Base-by-base conservation (phyloP, 2,329 filamentous ascomycete species). In the Ophiostoma fasciatum region DNA sequence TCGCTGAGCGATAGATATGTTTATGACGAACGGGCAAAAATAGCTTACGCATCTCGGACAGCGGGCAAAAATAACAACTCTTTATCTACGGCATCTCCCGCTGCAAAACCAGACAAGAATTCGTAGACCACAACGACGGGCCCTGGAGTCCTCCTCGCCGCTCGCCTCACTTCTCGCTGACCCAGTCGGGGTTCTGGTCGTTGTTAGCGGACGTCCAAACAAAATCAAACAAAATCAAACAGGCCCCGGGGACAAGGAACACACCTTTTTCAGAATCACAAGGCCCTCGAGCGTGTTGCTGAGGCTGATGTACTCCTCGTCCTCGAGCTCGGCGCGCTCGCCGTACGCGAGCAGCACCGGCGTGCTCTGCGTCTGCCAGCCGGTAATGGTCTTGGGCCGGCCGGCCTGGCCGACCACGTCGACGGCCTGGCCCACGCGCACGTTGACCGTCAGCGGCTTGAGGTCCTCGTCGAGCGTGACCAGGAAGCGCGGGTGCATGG, bases 311-410 rank as follows among this genome's bases (percentile, higher is more conserved):
- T 96, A 98, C 62, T 98, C 78, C 62, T 98, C 90, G 51, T 98
- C 90, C 59, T 98, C 90, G 34, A 98, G 65, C 65, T 98, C 90
- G 9, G 90, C 90, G 50, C 92, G 72, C 66, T 98, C 90, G 21
- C 92, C 90, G 52, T 94, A 80, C n/a, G 83, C 79, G 49, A 98
- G 64, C 40, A 98, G 66, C 31, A 98, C 90, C 1, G 90, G 90
- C n/a, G 90, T 98, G 63, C 83, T 94, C 66, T 98, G 90, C 46
- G 90, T 98, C 62, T 98, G 90, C 90, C 90, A 98, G 36, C 90
- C 90, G 9, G 90, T 98, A 51, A 98, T 98, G 3, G 90, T 98
- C 78, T 98, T 96, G 47, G 90, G 90, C 44, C 88, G 74, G 55
- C 90, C 90, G 11, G 92, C 90, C 59, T 96, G 90, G 35, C 90